phyloP scores from a whole-genome alignment of 2,329 filamentous ascomycete genomes.

The Cercospora sesami region DNA sequence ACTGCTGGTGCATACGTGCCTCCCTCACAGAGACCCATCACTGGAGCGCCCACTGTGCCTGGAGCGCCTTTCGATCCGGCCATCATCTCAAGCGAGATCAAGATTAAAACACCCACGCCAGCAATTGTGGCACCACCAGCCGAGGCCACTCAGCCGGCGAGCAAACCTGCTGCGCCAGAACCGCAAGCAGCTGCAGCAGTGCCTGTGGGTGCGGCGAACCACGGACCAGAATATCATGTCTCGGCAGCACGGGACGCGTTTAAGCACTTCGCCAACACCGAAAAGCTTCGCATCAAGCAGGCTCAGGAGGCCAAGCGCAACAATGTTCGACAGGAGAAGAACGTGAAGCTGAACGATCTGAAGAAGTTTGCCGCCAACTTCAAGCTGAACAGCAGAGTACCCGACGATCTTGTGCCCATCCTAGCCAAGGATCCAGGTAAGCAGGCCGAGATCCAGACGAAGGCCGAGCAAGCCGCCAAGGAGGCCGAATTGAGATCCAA shows the following conservation, averaged over 20 bases:
- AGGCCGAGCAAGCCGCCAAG: conserved; percentile 74
- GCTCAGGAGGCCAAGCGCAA: conserved; percentile 56
- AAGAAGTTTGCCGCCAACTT: conserved; percentile 94
- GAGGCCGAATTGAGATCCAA: conserved; percentile 51
- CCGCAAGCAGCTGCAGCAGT: conserved; percentile 46
- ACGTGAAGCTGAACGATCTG: conserved; percentile 87
- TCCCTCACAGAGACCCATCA: conserved; percentile 79
- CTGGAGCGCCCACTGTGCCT: conserved; percentile 69
- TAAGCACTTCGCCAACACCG: conserved; percentile 62
- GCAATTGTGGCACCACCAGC: conserved; percentile 8
- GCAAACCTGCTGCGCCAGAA: conserved; percentile 32
- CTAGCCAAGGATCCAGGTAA: conserved; percentile 95
- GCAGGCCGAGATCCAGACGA: conserved; percentile 88
- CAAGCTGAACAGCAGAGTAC: conserved; percentile 90
- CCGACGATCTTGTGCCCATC: conserved; percentile 86
- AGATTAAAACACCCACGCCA: conserved; percentile 43
- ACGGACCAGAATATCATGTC: conserved; percentile 56
- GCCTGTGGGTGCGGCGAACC: conserved; percentile 45
- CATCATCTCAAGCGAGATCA: conserved; percentile 83
- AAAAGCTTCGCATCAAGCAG: conserved; percentile 61
- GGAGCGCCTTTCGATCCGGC: conserved; percentile 82
- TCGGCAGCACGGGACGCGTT: conserved; percentile 63
- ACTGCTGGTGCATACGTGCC: conserved; percentile 79
- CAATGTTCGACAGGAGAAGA: conserved; percentile 70
- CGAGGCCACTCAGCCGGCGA: conserved; percentile 19